These are phyloP conservation scores for Blastomyces emzantsi DNA, from an alignment of 2,329 filamentous ascomycete genomes.

Conservation along the genomic window DNA sequence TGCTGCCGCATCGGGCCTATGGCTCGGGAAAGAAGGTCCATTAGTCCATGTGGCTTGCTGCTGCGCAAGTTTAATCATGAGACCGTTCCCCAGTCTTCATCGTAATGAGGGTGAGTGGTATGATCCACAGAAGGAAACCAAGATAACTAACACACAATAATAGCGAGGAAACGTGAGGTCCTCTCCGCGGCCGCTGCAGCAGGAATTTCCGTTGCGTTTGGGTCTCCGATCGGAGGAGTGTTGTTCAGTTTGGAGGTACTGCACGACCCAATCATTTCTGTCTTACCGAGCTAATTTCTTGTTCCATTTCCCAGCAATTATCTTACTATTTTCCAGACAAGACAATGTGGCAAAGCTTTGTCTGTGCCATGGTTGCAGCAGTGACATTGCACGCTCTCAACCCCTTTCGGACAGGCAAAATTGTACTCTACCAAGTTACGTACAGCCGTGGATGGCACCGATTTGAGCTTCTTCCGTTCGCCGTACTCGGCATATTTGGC, in stretches of 20 bases:
- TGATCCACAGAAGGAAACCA: neutral
- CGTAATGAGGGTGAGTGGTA: slow-evolving; percentile 57
- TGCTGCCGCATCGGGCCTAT: slow-evolving; percentile 86
- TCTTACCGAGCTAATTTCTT: slow-evolving; percentile 16
- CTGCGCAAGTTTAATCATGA: slow-evolving; percentile 90
- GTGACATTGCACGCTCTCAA: slow-evolving; percentile 88
- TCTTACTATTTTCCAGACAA: slow-evolving; percentile 98
- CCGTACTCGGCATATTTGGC: slow-evolving; percentile 74
- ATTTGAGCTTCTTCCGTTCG: slow-evolving; percentile 86
- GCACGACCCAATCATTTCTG: neutral
- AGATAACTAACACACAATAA: slow-evolving; percentile 15
- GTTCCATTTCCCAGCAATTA: slow-evolving; percentile 53
- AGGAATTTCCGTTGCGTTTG: slow-evolving; percentile 89
- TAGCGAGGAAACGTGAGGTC: slow-evolving; percentile 85
- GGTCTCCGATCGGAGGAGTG: slow-evolving; percentile 87
- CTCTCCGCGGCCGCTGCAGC: slow-evolving; percentile 86
- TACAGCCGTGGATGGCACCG: slow-evolving; percentile 89
- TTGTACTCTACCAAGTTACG: slow-evolving; percentile 91
- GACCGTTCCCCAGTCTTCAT: slow-evolving; percentile 85
- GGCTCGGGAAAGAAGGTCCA: slow-evolving; percentile 92
- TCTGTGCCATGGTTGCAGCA: slow-evolving; percentile 97
- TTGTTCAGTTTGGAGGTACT: slow-evolving; percentile 83
- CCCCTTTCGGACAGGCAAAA: slow-evolving; percentile 88
- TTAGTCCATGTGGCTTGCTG: slow-evolving; percentile 98
- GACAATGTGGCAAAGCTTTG: slow-evolving; percentile 99